Conservation (phyloP, 495 filamentous ascomycete species). For the Astrothelium macrocarpum region DNA sequence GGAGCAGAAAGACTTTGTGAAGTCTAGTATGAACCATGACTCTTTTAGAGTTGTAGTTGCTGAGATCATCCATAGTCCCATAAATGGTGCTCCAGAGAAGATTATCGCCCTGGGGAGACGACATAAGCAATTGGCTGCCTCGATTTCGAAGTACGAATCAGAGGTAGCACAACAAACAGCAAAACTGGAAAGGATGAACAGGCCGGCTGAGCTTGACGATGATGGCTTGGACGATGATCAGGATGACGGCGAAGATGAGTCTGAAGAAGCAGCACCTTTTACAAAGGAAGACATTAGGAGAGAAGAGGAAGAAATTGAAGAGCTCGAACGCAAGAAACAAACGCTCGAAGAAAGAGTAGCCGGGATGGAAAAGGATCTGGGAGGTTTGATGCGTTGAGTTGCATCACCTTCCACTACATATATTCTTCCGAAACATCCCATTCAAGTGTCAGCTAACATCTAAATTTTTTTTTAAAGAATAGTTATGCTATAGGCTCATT, state of each 20-base stretch:
- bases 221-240: constrained; percentile 34
- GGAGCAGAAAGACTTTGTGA: constrained; percentile 85
- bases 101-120: constrained; percentile 63
- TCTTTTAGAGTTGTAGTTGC: not conserved
- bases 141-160: constrained; percentile 66
- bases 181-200: constrained; percentile 66
- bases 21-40: constrained; percentile 55
- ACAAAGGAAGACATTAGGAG: constrained; percentile 66
- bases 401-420: too few species aligned
- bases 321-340: constrained; percentile 67
- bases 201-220: constrained; percentile 36
- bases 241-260: constrained; percentile 25
- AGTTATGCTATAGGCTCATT: too few species aligned
- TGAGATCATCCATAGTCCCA: constrained; percentile 42
- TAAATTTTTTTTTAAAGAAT: too few species aligned
- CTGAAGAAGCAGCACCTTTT: constrained; percentile 32
- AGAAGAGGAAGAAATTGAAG: constrained; percentile 70
- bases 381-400: constrained; percentile 49
- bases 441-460: too few species aligned
- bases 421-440: too few species aligned
- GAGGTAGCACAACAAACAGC: constrained; percentile 68
- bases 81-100: constrained; percentile 71
- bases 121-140: constrained; percentile 61
- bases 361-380: constrained; percentile 73
- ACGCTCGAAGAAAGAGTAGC: constrained; percentile 66